Base-by-base conservation (phyloP, 495 filamentous ascomycete species). In the Aspergillus sclerotiicarbonarius region DNA sequence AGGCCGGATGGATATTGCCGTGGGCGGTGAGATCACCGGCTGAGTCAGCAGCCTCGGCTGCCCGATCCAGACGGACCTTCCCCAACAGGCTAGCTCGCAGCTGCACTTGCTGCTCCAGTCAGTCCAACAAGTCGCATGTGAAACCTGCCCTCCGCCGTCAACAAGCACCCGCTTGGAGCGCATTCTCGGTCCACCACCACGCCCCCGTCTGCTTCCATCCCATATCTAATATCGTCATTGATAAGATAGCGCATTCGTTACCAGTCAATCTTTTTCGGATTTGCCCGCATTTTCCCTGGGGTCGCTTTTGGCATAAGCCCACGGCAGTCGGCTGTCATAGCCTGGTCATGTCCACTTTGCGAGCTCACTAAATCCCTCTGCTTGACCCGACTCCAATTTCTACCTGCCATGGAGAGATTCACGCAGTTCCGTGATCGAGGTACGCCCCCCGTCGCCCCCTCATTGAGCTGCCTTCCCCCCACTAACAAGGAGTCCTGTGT, bases 351-450 rank as follows among this genome's bases (percentile, higher is more conserved):
- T 48, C 56, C 39, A 53, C 39, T 18, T 51, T 31, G 55, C 37
- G 43, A 15, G 20, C 8, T 16, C 47, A 51, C 21, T 15, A 19
- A 16, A 8, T 8, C 57, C 21, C 39, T n/a, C 25, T 47, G 15
- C 3, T 21, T 54, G 16, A 16, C 29, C 53, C 8, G 32, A 16
- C 5, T 39, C 10, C 54, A 33, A 25, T 18, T 37, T 4, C 21
- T 4, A 18, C 25, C 18, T 47, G 19, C 41, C 21, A 98, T 98
- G 94, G 94, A 98, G 83, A 97, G 96, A 73, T 98, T 91, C 72
- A 93, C 91, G 9, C 92, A 97, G 70, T 99, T 89, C 63, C 87
- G 94, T 55, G 94, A 99, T 76, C 84, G 90, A 84, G 94, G 94
- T 88, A 79, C 62, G 77, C 68, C 8, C 25, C 15, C 15, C 5